These are phyloP conservation scores for Aegilops sharonensis DNA, from an alignment of 176 grass and related monocot genomes.

Conservation along the genomic window DNA sequence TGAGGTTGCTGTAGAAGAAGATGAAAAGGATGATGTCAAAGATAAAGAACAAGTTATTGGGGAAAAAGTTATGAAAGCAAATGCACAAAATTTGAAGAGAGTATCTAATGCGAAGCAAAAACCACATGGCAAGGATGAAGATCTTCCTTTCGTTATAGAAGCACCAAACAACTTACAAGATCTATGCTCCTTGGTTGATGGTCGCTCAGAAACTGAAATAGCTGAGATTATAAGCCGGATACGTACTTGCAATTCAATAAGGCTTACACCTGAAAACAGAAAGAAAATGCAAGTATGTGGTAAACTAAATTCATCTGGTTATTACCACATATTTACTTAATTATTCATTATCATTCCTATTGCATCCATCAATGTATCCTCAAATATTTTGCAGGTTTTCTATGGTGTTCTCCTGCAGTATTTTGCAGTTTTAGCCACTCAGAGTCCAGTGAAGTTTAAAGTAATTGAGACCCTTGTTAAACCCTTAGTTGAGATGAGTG, in stretches of 20 bases:
- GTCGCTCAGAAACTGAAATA: slow-evolving; percentile 73
- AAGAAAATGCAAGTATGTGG: slow-evolving; percentile 91
- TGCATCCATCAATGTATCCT: not conserved
- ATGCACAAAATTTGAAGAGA: slow-evolving; percentile 29
- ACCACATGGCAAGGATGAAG: slow-evolving; percentile 21
- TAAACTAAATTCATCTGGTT: not conserved
- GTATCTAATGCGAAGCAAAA: slow-evolving; percentile 39
- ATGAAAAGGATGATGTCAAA: slow-evolving; percentile 51
- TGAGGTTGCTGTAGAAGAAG: slow-evolving; percentile 52
- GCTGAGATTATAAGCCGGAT: slow-evolving; percentile 81
- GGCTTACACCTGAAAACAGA: slow-evolving; percentile 79
- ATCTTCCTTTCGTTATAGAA: slow-evolving; percentile 91
- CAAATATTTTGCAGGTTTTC: slow-evolving; percentile 70
- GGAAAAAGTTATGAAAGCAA: slow-evolving; percentile 32
- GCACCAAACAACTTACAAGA: slow-evolving; percentile 70
- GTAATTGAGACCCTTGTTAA: slow-evolving; percentile 84
- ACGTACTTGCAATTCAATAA: slow-evolving; percentile 88
- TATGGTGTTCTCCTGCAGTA: slow-evolving; percentile 95
- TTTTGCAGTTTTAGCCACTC: slow-evolving; percentile 76
- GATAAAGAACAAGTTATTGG: slow-evolving; percentile 42
- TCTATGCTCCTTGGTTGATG: slow-evolving; percentile 73
- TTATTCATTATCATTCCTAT: not conserved
- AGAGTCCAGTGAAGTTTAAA: slow-evolving; percentile 66
- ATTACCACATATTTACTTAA: not conserved
- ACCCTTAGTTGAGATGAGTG: slow-evolving; percentile 91